Conservation (phyloP, 164 flowering plant genomes). For the Magnolia sinica region DNA sequence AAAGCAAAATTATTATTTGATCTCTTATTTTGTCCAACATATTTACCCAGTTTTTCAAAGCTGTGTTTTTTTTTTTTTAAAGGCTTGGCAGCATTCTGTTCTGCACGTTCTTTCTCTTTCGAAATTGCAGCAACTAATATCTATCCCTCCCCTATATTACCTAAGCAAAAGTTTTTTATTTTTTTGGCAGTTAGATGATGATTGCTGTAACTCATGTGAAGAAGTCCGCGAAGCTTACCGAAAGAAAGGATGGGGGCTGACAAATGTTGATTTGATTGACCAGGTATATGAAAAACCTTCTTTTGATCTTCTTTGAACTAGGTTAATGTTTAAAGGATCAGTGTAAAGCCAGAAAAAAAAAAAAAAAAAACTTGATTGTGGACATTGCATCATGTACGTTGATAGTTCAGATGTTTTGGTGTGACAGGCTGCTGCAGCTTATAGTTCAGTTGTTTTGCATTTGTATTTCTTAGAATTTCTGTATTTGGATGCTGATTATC, state of each 20-base stretch:
- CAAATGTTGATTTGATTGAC: slow-evolving; percentile 70
- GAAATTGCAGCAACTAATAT: background rate
- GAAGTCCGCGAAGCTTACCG: slow-evolving; percentile 77
- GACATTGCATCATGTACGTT: too few relatives aligned
- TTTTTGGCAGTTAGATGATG: slow-evolving; percentile 54
- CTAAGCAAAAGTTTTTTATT: background rate
- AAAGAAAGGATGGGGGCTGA: slow-evolving; percentile 70
- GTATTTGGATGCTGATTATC: too few relatives aligned
- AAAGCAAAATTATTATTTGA: background rate
- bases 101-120: background rate
- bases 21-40: background rate
- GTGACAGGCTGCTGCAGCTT: too few relatives aligned
- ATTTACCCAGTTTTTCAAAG: background rate
- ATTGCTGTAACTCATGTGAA: slow-evolving; percentile 79
- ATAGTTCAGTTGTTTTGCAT: too few relatives aligned
- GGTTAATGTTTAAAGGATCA: too few relatives aligned
- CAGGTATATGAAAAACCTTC: slow-evolving; percentile 41
- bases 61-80: too few relatives aligned
- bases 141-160: background rate
- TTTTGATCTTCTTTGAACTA: slow-evolving; percentile 1
- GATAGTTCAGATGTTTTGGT: too few relatives aligned
- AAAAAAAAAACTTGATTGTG: too few relatives aligned
- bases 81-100: background rate
- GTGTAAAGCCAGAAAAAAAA: too few relatives aligned
- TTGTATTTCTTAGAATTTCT: too few relatives aligned